These are phyloP conservation scores for Colletotrichum falcatum DNA, from an alignment of 2,329 filamentous ascomycete genomes.

Conservation along the genomic window DNA sequence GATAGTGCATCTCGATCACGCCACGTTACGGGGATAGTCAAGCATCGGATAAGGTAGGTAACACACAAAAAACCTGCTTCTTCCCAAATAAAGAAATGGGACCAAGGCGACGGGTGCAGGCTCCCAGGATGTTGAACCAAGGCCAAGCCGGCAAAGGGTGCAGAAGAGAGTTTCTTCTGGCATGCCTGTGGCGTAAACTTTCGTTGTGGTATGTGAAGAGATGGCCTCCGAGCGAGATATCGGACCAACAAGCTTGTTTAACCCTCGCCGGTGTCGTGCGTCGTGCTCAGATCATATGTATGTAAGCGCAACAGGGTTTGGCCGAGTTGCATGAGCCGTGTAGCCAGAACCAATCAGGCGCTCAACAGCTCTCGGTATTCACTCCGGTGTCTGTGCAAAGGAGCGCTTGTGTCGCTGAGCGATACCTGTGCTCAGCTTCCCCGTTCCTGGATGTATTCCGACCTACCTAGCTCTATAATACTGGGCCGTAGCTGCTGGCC, in stretches of 20 bases:
- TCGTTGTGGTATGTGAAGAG: no score
- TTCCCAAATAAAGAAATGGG: background rate
- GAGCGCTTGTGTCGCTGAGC: background rate
- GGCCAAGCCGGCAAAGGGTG: background rate
- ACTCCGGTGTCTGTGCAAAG: background rate
- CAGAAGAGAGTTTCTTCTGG: background rate
- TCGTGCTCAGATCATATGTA: conserved; percentile 13
- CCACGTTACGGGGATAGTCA: conserved; percentile 2
- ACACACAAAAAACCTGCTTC: background rate
- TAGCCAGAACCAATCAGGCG: background rate
- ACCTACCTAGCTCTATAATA: no score
- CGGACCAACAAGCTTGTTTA: conserved; percentile 3
- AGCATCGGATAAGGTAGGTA: background rate
- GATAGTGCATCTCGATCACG: conserved; percentile 1
- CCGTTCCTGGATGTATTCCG: background rate
- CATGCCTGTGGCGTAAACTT: background rate
- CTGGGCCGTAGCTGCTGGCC: no score
- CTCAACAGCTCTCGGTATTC: background rate
- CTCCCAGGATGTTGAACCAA: background rate
- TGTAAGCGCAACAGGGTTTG: background rate
- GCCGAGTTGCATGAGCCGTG: background rate
- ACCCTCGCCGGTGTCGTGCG: no score
- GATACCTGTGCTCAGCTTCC: background rate
- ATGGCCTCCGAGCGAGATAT: conserved; percentile 10
- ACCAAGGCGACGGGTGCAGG: background rate